phyloP scores from a whole-genome alignment of 2,329 filamentous ascomycete genomes.

The Aspergillus versicolor region DNA sequence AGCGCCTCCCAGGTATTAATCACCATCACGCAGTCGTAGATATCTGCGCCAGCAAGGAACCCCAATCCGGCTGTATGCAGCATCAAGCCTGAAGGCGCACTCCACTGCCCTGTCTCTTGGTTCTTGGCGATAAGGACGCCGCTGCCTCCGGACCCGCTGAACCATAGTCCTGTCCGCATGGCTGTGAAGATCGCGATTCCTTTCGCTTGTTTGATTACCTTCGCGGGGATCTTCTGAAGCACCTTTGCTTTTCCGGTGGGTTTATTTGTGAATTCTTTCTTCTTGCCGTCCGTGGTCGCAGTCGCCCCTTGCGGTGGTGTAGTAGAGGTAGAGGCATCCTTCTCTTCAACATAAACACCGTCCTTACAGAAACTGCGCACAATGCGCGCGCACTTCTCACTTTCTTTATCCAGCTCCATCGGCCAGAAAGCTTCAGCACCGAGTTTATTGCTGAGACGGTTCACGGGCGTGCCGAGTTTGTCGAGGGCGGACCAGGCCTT shows the following conservation, averaged over 20 bases:
- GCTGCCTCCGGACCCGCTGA: constrained; percentile 86
- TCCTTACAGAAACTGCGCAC: constrained; percentile 84
- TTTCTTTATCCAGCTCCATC: constrained; percentile 79
- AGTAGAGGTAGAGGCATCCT: constrained; percentile 12
- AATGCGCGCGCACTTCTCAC: constrained; percentile 86
- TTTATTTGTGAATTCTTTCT: constrained; percentile 41
- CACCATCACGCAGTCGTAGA: constrained; percentile 92
- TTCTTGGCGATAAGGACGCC: constrained; percentile 82
- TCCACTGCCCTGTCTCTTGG: constrained; percentile 79
- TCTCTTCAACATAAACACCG: constrained; percentile 61
- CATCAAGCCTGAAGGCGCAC: constrained; percentile 84
- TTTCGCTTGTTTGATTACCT: constrained; percentile 84
- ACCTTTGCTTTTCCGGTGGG: constrained; percentile 63
- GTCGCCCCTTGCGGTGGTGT: neutral
- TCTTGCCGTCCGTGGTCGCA: neutral
- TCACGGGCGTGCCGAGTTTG: constrained; percentile 72
- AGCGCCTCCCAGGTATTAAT: constrained; percentile 84
- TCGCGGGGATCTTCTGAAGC: constrained; percentile 79
- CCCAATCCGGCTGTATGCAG: constrained; percentile 85
- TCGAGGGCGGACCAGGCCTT: constrained; percentile 67
- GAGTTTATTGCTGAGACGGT: constrained; percentile 75
- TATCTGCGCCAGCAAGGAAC: constrained; percentile 87
- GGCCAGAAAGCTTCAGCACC: constrained; percentile 83
- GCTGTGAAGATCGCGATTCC: constrained; percentile 92
- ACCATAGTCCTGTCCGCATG: constrained; percentile 89